phyloP scores from a whole-genome alignment of 495 filamentous ascomycete genomes.

The Rhizodiscina lignyota region DNA sequence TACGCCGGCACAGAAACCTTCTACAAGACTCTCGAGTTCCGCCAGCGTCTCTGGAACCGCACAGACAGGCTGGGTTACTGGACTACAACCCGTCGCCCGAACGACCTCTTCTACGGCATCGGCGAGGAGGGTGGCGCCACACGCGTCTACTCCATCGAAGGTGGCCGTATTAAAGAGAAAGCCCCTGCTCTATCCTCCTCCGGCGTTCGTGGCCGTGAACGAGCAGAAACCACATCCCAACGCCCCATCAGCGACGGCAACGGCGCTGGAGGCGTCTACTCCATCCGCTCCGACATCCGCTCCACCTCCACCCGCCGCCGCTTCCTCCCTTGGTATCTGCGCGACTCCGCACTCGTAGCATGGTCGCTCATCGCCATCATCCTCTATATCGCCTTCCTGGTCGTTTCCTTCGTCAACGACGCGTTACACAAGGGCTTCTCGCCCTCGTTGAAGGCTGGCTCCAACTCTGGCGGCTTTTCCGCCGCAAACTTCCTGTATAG shows the following conservation, averaged over 20 bases:
- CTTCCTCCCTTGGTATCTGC: conserved; percentile 68
- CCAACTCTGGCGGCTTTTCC: conserved; percentile 51
- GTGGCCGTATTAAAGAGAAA: conserved; percentile 23
- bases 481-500: conserved; percentile 76
- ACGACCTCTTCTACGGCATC: conserved; percentile 46
- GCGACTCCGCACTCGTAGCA: conserved; percentile 39
- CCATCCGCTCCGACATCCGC: conserved; percentile 25
- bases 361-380: conserved; percentile 46
- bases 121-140: conserved; percentile 42
- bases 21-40: conserved; percentile 27
- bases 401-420: conserved; percentile 53
- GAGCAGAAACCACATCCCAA: too few relatives aligned
- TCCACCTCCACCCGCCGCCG: conserved; percentile 36
- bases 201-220: too few relatives aligned
- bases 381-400: conserved; percentile 51
- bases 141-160: conserved; percentile 37
- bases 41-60: conserved; percentile 27
- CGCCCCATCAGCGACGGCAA: conserved; percentile 1
- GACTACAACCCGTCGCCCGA: conserved; percentile 39
- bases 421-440: conserved; percentile 51
- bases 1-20: conserved; percentile 44
- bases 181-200: too few relatives aligned
- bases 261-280: conserved; percentile 8
- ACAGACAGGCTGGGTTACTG: conserved; percentile 68
- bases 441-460: conserved; percentile 44